phyloP scores from a whole-genome alignment of 1,284 basidiomycete species.

The Vanrija sp. region DNA sequence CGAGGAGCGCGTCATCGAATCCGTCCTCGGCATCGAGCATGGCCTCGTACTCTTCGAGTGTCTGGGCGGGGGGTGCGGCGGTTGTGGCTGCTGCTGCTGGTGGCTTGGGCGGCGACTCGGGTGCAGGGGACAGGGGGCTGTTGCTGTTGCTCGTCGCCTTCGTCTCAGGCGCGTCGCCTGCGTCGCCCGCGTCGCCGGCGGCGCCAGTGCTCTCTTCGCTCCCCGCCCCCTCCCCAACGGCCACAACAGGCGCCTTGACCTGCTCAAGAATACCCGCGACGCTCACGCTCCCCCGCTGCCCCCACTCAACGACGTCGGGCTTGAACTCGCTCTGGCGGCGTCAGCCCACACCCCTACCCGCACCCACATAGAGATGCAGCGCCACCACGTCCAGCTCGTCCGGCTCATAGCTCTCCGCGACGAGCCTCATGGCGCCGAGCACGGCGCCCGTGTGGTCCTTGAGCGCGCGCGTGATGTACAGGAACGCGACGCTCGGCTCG shows the following conservation, averaged over 20 bases:
- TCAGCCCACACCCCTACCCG: background rate
- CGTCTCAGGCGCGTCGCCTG: background rate
- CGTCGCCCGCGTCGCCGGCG: constrained; percentile 1
- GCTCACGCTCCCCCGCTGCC: constrained; percentile 39
- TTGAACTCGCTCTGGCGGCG: constrained; percentile 42
- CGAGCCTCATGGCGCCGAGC: constrained; percentile 72
- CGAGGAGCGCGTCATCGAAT: background rate
- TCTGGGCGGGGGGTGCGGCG: background rate
- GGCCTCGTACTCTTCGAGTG: constrained; percentile 35
- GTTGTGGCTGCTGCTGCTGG: no score
- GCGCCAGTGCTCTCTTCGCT: constrained; percentile 10
- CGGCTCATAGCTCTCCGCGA: constrained; percentile 64
- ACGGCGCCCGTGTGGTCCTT: constrained; percentile 69
- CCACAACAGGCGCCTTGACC: constrained; percentile 18
- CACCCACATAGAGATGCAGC: constrained; percentile 62
- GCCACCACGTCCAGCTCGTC: constrained; percentile 66
- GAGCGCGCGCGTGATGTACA: constrained; percentile 75
- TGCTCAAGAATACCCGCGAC: constrained; percentile 42
- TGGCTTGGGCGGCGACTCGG: constrained; percentile 1
- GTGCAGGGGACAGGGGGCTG: background rate
- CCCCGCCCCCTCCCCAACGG: background rate
- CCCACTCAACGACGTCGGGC: constrained; percentile 48
- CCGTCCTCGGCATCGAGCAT: constrained; percentile 32
- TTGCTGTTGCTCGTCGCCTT: constrained; percentile 3
- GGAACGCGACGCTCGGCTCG: constrained; percentile 67